phyloP scores from a whole-genome alignment of 805 yeast species.

The Jamesozyma spencerorum region DNA sequence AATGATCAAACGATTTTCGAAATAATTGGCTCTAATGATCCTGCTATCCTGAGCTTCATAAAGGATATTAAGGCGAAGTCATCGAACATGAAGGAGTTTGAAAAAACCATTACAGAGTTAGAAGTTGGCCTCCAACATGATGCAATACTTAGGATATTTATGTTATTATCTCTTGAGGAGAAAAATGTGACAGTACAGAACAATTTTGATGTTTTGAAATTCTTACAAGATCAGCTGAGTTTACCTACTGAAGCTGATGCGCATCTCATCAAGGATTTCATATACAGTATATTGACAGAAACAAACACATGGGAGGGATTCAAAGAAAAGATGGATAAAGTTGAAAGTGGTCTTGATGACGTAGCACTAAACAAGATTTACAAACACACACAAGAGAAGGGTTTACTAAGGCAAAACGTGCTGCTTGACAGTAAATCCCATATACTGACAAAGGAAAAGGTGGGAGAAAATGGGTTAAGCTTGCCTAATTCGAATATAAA shows the following conservation, averaged over 20 bases:
- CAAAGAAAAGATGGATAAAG: conserved; percentile 9
- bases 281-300: conserved; percentile 12
- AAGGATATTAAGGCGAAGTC: conserved; percentile 32
- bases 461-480: conserved; percentile 6
- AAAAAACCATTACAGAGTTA: conserved; percentile 31
- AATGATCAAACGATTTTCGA: conserved; percentile 12
- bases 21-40: conserved; percentile 34
- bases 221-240: conserved; percentile 11
- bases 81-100: conserved; percentile 29
- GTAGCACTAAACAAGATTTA: conserved; percentile 2
- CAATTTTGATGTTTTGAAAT: conserved; percentile 5
- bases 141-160: conserved; percentile 9
- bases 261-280: conserved; percentile 18
- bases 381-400: no score
- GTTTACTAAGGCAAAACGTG: no score
- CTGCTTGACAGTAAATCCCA: background rate
- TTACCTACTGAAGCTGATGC: conserved; percentile 9
- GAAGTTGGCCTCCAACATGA: conserved; percentile 34
- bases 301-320: conserved; percentile 9
- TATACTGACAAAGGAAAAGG: conserved; percentile 7
- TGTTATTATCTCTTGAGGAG: conserved; percentile 3
- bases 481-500: conserved; percentile 12
- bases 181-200: background rate
- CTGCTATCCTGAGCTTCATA: conserved; percentile 39
- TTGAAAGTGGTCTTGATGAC: conserved; percentile 19